Evolutionary conservation across 208 protist genomes (phyloP).

Genomic region (Herpetomonas tarakana): DNA sequence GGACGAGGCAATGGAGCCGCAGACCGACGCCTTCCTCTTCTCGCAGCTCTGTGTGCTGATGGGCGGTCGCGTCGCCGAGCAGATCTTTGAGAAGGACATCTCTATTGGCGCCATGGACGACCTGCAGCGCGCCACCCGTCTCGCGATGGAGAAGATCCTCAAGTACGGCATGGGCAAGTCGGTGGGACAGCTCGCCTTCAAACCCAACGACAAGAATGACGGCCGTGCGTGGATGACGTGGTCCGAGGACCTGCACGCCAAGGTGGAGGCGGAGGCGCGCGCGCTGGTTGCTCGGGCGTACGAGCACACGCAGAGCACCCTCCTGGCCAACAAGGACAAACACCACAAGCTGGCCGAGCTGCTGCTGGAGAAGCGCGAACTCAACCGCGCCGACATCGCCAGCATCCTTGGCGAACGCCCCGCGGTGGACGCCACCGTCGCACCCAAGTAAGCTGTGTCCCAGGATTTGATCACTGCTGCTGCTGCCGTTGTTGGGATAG

Average conservation of each 20-base stretch:
- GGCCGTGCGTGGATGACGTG: constrained; percentile 89
- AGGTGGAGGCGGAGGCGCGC: constrained; percentile 82
- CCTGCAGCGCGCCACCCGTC: constrained; percentile 83
- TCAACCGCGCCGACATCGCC: constrained; percentile 75
- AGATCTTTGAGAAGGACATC: constrained; percentile 83
- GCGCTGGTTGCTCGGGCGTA: constrained; percentile 71
- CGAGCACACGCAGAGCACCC: constrained; percentile 57
- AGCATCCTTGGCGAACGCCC: constrained; percentile 73
- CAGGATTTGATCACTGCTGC: too few species aligned
- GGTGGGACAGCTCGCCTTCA: constrained; percentile 84
- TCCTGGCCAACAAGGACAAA: constrained; percentile 65
- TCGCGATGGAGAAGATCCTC: constrained; percentile 86
- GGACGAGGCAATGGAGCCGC: constrained; percentile 87
- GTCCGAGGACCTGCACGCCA: constrained; percentile 85
- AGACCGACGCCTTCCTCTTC: constrained; percentile 85
- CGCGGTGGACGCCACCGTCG: not conserved
- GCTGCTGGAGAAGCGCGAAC: constrained; percentile 86
- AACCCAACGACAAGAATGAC: constrained; percentile 86
- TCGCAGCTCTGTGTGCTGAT: constrained; percentile 90
- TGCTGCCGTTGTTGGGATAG: too few species aligned
- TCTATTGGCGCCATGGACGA: constrained; percentile 92
- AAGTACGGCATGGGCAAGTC: constrained; percentile 89
- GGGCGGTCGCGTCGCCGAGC: constrained; percentile 87
- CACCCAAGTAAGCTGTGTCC: too few species aligned
- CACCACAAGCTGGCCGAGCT: constrained; percentile 69